Evolutionary conservation across 805 yeast genomes (phyloP).

Genomic region (Ogataea neopini): DNA sequence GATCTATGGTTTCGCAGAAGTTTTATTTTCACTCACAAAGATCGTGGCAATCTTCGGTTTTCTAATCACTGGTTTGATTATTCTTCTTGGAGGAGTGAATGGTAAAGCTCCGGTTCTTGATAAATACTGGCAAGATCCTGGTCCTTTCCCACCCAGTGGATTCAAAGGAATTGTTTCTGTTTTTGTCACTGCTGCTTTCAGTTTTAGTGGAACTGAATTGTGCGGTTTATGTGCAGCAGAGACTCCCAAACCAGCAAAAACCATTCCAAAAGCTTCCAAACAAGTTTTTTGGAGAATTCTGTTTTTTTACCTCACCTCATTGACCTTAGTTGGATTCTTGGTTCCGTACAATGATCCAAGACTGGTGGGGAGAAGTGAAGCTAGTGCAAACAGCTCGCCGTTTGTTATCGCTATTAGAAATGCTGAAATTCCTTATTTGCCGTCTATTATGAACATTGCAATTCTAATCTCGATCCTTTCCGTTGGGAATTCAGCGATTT

Average conservation of each 20-base stretch:
- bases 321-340: conserved; percentile 46
- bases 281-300: conserved; percentile 59
- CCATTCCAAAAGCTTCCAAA: conserved; percentile 52
- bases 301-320: conserved; percentile 47
- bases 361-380: conserved; percentile 32
- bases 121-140: conserved; percentile 48
- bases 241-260: conserved; percentile 46
- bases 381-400: conserved; percentile 43
- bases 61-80: conserved; percentile 52
- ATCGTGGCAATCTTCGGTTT: conserved; percentile 53
- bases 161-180: conserved; percentile 56
- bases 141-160: conserved; percentile 40
- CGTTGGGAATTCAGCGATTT: conserved; percentile 57
- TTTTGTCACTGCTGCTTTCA: conserved; percentile 56
- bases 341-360: conserved; percentile 46
- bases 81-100: conserved; percentile 51
- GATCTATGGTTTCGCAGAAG: conserved; percentile 58
- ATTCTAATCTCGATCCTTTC: conserved; percentile 43
- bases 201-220: conserved; percentile 55
- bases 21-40: conserved; percentile 48
- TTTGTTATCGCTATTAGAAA: conserved; percentile 47
- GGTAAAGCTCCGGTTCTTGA: conserved; percentile 45
- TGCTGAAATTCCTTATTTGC: conserved; percentile 38
- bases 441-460: conserved; percentile 43
- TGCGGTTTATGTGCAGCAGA: conserved; percentile 55